These are phyloP conservation scores for Schizochytrium sp. DNA, from an alignment of 108 stramenopile species.

Conservation along the genomic window DNA sequence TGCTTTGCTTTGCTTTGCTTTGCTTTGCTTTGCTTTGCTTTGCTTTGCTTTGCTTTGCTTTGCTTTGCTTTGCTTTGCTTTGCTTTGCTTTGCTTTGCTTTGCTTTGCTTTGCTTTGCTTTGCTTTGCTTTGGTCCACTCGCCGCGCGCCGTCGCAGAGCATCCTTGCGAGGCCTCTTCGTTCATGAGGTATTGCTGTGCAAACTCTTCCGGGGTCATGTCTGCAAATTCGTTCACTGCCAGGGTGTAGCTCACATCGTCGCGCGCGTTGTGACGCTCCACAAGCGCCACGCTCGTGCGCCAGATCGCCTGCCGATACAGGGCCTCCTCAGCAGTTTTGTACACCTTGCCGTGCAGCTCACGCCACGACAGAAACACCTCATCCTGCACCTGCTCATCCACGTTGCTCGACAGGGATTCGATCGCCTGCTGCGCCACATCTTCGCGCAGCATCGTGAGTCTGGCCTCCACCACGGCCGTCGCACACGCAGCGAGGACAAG, in stretches of 20 bases:
- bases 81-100: too few species aligned
- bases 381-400: background rate
- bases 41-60: too few species aligned
- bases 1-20: too few species aligned
- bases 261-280: slow-evolving; percentile 13
- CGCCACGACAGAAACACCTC: background rate
- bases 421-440: background rate
- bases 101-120: too few species aligned
- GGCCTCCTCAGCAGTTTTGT: background rate
- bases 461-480: too few species aligned
- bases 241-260: background rate
- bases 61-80: too few species aligned
- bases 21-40: too few species aligned
- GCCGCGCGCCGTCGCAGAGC: background rate
- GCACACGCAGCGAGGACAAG: too few species aligned
- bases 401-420: background rate
- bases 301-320: background rate
- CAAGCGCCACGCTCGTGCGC: background rate
- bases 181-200: background rate
- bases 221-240: slow-evolving; percentile 24
- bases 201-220: slow-evolving; percentile 19
- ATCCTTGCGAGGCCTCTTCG: background rate
- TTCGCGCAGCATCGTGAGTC: too few species aligned
- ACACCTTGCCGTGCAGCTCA: background rate
- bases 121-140: too few species aligned